phyloP scores from a whole-genome alignment of 192 early-diverging fungal genomes.

The Coemansia sp. region DNA sequence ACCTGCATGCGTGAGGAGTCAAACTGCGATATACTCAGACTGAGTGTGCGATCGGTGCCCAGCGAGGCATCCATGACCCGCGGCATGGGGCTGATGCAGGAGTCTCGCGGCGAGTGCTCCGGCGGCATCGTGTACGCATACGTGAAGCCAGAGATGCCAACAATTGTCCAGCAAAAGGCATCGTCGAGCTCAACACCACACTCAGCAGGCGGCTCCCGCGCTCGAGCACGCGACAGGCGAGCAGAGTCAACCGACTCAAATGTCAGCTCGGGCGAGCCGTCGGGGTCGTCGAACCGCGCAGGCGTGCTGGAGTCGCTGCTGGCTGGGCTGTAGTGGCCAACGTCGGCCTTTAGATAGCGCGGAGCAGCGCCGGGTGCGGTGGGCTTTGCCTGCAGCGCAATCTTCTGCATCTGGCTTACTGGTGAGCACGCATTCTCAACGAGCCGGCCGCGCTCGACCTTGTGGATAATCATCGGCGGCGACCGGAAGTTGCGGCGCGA shows the following conservation, averaged over 20 bases:
- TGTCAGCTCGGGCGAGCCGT: constrained; percentile 51
- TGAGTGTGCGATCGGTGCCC: constrained; percentile 5
- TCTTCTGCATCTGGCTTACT: constrained; percentile 85
- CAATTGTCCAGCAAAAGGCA: constrained; percentile 84
- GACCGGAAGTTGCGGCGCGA: constrained; percentile 62
- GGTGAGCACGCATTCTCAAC: constrained; percentile 64
- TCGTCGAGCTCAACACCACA: constrained; percentile 63
- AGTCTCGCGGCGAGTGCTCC: constrained; percentile 10
- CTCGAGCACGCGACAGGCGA: constrained; percentile 17
- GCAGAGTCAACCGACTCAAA: constrained; percentile 38
- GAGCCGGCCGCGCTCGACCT: constrained; percentile 74
- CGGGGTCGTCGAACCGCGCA: constrained; percentile 40
- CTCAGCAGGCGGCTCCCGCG: constrained; percentile 14
- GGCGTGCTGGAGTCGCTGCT: constrained; percentile 8
- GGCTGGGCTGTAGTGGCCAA: constrained; percentile 34
- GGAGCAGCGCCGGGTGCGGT: constrained; percentile 22
- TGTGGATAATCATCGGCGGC: constrained; percentile 71
- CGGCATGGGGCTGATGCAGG: constrained; percentile 26
- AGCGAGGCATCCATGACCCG: constrained; percentile 17
- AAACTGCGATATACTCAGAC: constrained; percentile 11
- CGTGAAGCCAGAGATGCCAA: constrained; percentile 67
- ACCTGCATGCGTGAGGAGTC: constrained; percentile 28
- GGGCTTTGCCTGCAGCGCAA: constrained; percentile 60
- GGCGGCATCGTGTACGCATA: constrained; percentile 34
- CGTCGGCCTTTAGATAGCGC: constrained; percentile 41